Percentiles rank a stretch among this genome's conserved stretches.
These are phyloP conservation scores for Phytopythium oedochilum DNA, from an alignment of 352 stramenopile genomes.

Conservation along the genomic window DNA sequence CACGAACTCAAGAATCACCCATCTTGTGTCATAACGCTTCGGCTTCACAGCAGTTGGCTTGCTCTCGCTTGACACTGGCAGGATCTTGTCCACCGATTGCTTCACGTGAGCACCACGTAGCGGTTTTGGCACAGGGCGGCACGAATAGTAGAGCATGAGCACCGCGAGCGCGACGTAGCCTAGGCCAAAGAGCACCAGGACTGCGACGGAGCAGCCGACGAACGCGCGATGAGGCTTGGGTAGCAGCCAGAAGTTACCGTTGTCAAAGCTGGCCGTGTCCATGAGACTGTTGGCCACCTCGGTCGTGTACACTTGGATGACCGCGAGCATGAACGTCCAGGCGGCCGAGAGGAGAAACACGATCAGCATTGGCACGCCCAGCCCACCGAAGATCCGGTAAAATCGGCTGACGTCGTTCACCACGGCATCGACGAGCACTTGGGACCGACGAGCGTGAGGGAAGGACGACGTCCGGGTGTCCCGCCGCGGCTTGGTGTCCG, in stretches of 20 bases:
- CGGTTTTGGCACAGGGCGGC: no score
- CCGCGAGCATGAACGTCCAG: slow-evolving; percentile 29
- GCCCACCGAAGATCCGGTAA: slow-evolving; percentile 27
- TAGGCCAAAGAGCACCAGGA: slow-evolving; percentile 25
- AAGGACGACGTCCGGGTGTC: no score
- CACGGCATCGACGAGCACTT: background rate
- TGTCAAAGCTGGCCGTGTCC: slow-evolving; percentile 33
- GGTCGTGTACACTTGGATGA: slow-evolving; percentile 32
- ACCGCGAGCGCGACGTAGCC: slow-evolving; percentile 28
- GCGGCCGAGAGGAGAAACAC: slow-evolving; percentile 26
- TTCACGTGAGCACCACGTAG: no score
- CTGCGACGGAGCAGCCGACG: slow-evolving; percentile 13
- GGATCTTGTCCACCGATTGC: background rate
- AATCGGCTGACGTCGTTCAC: slow-evolving; percentile 6
- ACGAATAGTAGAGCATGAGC: slow-evolving; percentile 21
- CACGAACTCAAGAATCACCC: background rate
- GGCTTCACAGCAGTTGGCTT: background rate
- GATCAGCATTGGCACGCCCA: slow-evolving; percentile 34
- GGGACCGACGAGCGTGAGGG: background rate
- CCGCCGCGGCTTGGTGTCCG: background rate
- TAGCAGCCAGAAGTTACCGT: slow-evolving; percentile 45
- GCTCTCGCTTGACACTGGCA: background rate
- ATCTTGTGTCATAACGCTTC: no score
- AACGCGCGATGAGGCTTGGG: slow-evolving; percentile 15
- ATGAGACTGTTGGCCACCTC: slow-evolving; percentile 35